Base-by-base conservation (phyloP, 2,329 filamentous ascomycete genomes). In the Clonostachys chloroleuca region DNA sequence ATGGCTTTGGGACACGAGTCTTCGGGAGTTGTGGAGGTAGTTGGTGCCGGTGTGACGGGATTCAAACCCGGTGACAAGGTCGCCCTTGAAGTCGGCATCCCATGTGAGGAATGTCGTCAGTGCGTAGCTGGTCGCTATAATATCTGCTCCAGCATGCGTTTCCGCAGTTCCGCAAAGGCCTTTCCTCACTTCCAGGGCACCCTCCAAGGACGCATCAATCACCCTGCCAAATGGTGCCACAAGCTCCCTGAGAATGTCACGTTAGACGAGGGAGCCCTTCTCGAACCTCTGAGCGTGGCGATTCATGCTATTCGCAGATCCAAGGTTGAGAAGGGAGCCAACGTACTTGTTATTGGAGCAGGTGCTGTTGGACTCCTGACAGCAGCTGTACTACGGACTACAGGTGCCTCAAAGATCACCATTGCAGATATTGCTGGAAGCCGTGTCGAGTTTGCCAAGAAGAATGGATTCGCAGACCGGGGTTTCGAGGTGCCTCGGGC, bases 1-100 rank as follows among this genome's bases (percentile, higher is more conserved):
- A 81, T 89, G 59, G 83, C 86, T 47, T 84, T 92, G 20, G 92
- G 92, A 51, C 86, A 87, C 58, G 91, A 96, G 73, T 88, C 79
- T 47, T 78, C 81, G 52, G 91, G 91, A 49, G 83, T 76, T 36
- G 70, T 96, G 51, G 81, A 83, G 36, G 74, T 84, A n/a, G 60
- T 83, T 6, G 85, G 85, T 9, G 68, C 77, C 12, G 77, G 73
- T 14, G 68, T 74, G 37, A 63, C 73, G 4, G 71, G 74, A 45
- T 75, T 92, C 48, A 67, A 77, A 48, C 68, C 78, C 3, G 88
- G 75, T 48, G 89, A 94, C 63, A 77, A 75, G 16, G 89, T 94
- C 20, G 86, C 87, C 6, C 84, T 92, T 68, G 88, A 92, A 67
- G 86, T 87, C 16, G 87, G 87, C 49, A 73, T 86, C 43, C 83